Percentiles rank a stretch among this genome's conserved stretches.
These are phyloP conservation scores for Beta corolliflora DNA, from an alignment of 179 eudicot genomes.

Conservation along the genomic window DNA sequence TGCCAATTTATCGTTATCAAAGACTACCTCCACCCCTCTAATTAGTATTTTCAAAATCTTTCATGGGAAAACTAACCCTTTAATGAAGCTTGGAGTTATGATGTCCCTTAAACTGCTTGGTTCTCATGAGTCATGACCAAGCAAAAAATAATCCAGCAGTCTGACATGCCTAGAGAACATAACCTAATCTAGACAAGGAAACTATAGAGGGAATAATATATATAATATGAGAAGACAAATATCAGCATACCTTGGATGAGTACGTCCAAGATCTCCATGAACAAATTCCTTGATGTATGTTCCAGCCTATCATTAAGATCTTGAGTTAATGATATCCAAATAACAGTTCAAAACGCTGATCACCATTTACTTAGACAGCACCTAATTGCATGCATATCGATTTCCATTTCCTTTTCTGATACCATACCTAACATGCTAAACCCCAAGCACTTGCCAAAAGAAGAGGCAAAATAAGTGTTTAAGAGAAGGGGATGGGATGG, in stretches of 20 bases:
- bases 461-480: neutral
- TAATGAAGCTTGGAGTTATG: neutral
- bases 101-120: neutral
- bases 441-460: neutral
- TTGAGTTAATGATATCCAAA: slow-evolving; percentile 2
- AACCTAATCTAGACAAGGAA: neutral
- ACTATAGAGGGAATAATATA: neutral
- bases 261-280: slow-evolving; percentile 98
- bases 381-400: neutral
- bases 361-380: neutral
- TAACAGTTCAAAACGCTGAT: neutral
- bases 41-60: neutral
- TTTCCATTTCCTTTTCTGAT: neutral
- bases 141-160: neutral
- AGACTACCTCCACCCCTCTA: neutral
- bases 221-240: neutral
- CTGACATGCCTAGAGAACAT: neutral
- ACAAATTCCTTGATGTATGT: slow-evolving; percentile 98
- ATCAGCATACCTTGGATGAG: slow-evolving; percentile 75
- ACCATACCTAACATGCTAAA: neutral
- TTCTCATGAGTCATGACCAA: neutral
- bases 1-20: neutral
- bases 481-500: neutral
- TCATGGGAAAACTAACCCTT: too few species aligned
- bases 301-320: slow-evolving; percentile 67